These are phyloP conservation scores for Fusarium gaditjirri DNA, from an alignment of 2,329 filamentous ascomycete genomes.

Conservation along the genomic window DNA sequence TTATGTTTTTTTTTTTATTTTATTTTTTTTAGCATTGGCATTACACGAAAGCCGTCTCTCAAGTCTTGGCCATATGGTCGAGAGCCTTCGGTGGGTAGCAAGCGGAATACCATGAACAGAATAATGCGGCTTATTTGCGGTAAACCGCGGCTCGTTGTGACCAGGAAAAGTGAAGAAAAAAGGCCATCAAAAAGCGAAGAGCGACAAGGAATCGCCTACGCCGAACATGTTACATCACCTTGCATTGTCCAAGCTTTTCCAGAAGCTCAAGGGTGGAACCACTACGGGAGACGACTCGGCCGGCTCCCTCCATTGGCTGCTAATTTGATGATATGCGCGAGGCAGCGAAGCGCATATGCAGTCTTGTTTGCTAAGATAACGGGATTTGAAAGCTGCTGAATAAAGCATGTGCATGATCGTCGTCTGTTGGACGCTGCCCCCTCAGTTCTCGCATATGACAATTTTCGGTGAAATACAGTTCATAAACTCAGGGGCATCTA, in stretches of 20 bases:
- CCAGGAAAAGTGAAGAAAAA: background rate
- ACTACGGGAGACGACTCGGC: conserved; percentile 30
- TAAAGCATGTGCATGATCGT: background rate
- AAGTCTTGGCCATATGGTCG: conserved; percentile 9
- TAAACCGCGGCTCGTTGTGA: conserved; percentile 18
- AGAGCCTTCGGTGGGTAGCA: conserved; percentile 18
- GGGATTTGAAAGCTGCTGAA: conserved; percentile 1
- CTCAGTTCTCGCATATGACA: background rate
- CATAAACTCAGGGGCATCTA: conserved; percentile 8
- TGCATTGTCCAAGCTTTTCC: conserved; percentile 36
- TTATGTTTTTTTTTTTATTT: background rate
- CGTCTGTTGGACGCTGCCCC: background rate
- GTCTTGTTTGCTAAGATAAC: conserved; percentile 4
- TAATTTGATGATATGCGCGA: conserved; percentile 1
- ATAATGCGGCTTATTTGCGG: conserved; percentile 30
- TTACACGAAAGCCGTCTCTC: conserved; percentile 11
- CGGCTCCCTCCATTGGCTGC: conserved; percentile 18
- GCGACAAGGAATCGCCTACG: conserved; percentile 19
- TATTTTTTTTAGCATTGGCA: background rate
- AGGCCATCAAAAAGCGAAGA: background rate
- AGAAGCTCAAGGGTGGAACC: conserved; percentile 12
- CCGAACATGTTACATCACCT: conserved; percentile 41
- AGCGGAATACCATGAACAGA: background rate
- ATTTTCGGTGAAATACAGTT: background rate
- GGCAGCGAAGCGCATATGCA: background rate